Conservation (phyloP, 129 eudicot species). For the Dittrichia graveolens region DNA sequence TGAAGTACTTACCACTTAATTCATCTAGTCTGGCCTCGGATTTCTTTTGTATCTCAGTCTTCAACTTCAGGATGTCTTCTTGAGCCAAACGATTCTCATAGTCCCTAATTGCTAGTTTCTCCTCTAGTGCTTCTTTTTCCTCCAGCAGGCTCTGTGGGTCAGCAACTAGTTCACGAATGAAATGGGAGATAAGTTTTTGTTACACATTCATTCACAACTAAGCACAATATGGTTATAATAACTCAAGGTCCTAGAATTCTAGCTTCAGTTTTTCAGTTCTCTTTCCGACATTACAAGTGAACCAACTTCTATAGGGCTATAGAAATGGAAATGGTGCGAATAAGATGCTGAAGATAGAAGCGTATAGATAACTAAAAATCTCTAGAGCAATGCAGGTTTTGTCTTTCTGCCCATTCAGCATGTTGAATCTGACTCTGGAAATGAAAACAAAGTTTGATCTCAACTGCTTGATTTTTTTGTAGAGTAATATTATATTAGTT, state of each 20-base stretch:
- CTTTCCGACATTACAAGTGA: conserved; percentile 2
- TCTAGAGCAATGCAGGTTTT: conserved; percentile 10
- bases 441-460: not conserved
- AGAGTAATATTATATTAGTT: not conserved
- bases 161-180: conserved; percentile 67
- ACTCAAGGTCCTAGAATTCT: conserved; percentile 18
- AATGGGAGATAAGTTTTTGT: conserved; percentile 24
- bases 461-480: not conserved
- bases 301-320: not conserved
- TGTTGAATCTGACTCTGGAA: conserved; percentile 15
- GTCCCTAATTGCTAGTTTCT: conserved; percentile 83
- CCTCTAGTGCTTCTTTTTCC: conserved; percentile 86
- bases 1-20: conserved; percentile 48
- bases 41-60: conserved; percentile 71
- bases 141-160: conserved; percentile 94
- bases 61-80: conserved; percentile 77
- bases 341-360: conserved; percentile 15
- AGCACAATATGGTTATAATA: not conserved
- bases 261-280: conserved; percentile 7
- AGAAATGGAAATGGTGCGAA: not conserved
- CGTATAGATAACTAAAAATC: not conserved
- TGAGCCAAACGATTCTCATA: conserved; percentile 94
- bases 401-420: not conserved
- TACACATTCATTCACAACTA: conserved; percentile 23
- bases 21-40: conserved; percentile 46